Percentiles rank a stretch among this genome's conserved stretches.
These are phyloP conservation scores for Ogataea corticis DNA, from an alignment of 805 yeast genomes.

Conservation along the genomic window DNA sequence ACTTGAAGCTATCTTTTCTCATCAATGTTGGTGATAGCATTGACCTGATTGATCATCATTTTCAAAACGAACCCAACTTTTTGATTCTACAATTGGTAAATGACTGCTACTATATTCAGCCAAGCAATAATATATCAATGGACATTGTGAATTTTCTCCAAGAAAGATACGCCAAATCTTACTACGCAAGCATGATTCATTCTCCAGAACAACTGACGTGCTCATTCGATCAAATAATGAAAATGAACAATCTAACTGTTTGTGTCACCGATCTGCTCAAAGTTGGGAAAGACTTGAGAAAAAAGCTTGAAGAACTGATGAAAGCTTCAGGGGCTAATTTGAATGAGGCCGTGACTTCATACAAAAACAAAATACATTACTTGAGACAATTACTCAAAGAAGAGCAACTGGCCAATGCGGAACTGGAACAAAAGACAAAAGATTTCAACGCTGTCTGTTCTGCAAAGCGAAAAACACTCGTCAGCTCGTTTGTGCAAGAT, in stretches of 20 bases:
- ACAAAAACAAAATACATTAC: constrained; percentile 1
- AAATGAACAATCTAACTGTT: constrained; percentile 38
- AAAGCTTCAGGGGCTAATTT: background rate
- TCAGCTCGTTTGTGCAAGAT: background rate
- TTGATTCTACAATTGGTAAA: constrained; percentile 30
- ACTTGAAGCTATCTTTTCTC: constrained; percentile 33
- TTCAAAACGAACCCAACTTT: constrained; percentile 24
- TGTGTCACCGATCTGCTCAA: constrained; percentile 37
- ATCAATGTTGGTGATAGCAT: constrained; percentile 34
- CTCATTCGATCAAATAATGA: constrained; percentile 43
- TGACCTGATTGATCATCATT: constrained; percentile 19
- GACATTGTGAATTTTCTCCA: constrained; percentile 16
- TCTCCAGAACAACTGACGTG: constrained; percentile 28
- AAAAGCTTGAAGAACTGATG: constrained; percentile 8
- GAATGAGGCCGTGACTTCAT: background rate
- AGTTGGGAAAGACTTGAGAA: constrained; percentile 17
- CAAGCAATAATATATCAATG: constrained; percentile 13
- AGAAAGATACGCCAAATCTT: constrained; percentile 5
- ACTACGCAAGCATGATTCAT: constrained; percentile 3
- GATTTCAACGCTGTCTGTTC: background rate
- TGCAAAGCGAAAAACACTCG: constrained; percentile 2
- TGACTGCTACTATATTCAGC: constrained; percentile 34
- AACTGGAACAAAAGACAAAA: constrained; percentile 3
- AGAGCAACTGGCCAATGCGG: constrained; percentile 2
- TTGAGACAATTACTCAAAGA: constrained; percentile 3